These are phyloP conservation scores for Solanum piurae DNA, from an alignment of 257 asterid species.

Conservation along the genomic window DNA sequence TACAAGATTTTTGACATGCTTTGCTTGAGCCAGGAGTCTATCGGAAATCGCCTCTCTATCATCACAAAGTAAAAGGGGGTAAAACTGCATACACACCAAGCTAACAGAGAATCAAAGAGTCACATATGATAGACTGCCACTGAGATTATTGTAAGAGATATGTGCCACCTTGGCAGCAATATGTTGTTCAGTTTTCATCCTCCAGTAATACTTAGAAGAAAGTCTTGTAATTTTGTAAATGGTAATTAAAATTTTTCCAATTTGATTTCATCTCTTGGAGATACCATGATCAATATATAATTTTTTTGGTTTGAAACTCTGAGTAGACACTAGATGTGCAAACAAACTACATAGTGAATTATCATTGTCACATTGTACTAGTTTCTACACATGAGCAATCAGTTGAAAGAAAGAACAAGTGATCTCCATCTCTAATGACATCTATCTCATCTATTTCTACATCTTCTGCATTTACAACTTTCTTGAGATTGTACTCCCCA, in stretches of 20 bases:
- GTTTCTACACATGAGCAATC: slow-evolving; percentile 8
- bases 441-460: slow-evolving; percentile 75
- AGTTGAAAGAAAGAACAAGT: slow-evolving; percentile 47
- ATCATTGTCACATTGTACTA: background rate
- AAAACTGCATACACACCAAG: background rate
- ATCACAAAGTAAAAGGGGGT: background rate
- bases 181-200: background rate
- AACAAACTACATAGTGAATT: background rate
- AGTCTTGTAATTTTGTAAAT: background rate
- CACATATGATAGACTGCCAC: background rate
- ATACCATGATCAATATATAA: background rate
- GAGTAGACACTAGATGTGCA: background rate
- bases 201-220: background rate
- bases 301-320: background rate
- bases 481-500: slow-evolving; percentile 40
- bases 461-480: slow-evolving; percentile 49
- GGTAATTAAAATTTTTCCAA: background rate
- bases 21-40: background rate
- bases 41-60: background rate
- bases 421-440: slow-evolving; percentile 80
- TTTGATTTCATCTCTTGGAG: background rate
- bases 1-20: background rate
- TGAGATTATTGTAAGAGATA: background rate
- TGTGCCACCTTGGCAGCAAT: background rate
- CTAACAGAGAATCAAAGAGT: background rate